Conservation (phyloP, 257 asterid genomes). For the Nicotiana tabacum region DNA sequence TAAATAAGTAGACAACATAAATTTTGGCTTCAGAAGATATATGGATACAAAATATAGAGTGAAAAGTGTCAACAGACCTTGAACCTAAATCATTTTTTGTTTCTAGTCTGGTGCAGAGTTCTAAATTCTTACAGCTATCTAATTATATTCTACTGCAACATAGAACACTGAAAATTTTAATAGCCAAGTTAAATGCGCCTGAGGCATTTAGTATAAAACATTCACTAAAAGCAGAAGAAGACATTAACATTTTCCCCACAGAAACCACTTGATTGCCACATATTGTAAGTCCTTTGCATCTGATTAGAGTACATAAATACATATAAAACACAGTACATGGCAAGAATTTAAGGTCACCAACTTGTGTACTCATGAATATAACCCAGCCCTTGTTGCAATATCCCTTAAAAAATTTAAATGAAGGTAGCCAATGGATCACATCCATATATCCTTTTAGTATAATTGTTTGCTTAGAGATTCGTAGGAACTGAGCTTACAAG, state of each 20-base stretch:
- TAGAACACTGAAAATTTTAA: neutral
- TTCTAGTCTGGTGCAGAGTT: neutral
- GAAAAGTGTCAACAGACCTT: neutral
- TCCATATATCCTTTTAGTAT: no score
- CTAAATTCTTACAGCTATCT: neutral
- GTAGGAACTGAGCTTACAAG: no score
- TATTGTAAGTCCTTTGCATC: neutral
- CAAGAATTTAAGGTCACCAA: neutral
- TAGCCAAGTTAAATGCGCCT: neutral
- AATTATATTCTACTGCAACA: neutral
- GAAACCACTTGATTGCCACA: neutral
- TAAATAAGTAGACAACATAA: no score
- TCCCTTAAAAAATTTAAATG: no score
- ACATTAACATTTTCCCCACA: no score
- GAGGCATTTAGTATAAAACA: neutral
- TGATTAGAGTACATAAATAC: neutral
- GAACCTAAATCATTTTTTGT: neutral
- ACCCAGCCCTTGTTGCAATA: no score
- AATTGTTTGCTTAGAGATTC: no score
- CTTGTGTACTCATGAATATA: no score
- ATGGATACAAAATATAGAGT: neutral
- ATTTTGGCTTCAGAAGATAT: neutral
- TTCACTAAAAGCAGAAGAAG: neutral
- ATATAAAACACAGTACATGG: neutral
- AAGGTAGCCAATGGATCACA: no score